phyloP scores from a whole-genome alignment of 345 rosid species.

The Euphorbia tirucalli region DNA sequence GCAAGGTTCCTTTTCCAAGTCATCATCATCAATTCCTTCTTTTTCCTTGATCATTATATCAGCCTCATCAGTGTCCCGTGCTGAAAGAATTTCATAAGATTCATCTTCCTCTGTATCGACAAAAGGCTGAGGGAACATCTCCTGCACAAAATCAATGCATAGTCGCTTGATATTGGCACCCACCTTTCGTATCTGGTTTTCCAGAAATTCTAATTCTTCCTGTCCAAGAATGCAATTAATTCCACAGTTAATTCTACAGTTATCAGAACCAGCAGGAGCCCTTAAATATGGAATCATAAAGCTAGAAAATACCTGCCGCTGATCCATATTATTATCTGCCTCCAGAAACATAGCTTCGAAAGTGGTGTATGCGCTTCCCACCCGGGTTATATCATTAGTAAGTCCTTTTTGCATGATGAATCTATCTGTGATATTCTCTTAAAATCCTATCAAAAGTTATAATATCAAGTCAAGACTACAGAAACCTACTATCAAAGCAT shows the following conservation, averaged over 20 bases:
- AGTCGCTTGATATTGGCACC: constrained; percentile 30
- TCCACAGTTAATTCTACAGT: constrained; percentile 13
- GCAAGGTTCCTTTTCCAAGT: constrained; percentile 12
- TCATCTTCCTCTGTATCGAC: constrained; percentile 1
- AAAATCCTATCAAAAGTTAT: background rate
- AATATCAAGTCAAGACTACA: background rate
- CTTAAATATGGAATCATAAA: background rate
- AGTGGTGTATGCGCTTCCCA: constrained; percentile 27
- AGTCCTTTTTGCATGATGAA: constrained; percentile 13
- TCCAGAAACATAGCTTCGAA: constrained; percentile 33
- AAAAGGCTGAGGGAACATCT: constrained; percentile 15
- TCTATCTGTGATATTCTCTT: constrained; percentile 6
- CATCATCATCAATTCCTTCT: constrained; percentile 11
- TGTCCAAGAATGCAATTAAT: constrained; percentile 25
- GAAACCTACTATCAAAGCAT: background rate
- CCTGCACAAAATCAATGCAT: constrained; percentile 28
- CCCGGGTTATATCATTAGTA: constrained; percentile 29
- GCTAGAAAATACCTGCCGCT: constrained; percentile 31
- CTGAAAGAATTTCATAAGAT: constrained; percentile 1
- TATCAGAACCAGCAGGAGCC: background rate
- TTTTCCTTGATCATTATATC: background rate
- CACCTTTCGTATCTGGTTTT: constrained; percentile 14
- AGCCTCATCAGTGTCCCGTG: constrained; percentile 7
- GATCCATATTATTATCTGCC: constrained; percentile 25
- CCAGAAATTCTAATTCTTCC: constrained; percentile 25